Percentiles rank a stretch among this genome's conserved stretches.
phyloP scores from a whole-genome alignment of 768 basidiomycete genomes.

The Termitomyces sp. region DNA sequence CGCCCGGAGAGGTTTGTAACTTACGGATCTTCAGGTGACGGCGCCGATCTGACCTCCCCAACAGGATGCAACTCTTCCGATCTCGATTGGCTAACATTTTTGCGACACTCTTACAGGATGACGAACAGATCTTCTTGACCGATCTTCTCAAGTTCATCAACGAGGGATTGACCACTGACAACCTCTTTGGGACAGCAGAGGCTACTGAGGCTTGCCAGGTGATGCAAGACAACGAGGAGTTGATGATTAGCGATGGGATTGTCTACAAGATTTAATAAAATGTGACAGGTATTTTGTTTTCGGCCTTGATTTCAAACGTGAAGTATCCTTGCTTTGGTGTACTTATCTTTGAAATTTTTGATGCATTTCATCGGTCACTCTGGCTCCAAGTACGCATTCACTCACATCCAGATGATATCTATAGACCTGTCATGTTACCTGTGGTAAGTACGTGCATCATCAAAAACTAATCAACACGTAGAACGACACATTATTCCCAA shows the following conservation, averaged over 20 bases:
- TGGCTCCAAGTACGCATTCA: too few species aligned
- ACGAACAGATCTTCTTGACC: conserved; percentile 70
- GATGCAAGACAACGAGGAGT: conserved; percentile 78
- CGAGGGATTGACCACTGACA: conserved; percentile 60
- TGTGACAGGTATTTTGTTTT: neutral
- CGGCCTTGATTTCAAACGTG: conserved; percentile 7
- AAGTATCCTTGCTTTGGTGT: neutral
- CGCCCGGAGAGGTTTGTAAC: conserved; percentile 56
- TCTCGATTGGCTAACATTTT: conserved; percentile 70
- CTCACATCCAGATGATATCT: too few species aligned
- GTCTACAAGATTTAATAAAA: conserved; percentile 71
- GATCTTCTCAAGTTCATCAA: conserved; percentile 76
- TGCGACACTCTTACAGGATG: conserved; percentile 62
- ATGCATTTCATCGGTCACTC: neutral
- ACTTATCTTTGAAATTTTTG: neutral
- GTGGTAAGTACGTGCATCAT: too few species aligned
- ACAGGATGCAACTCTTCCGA: conserved; percentile 79
- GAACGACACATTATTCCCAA: too few species aligned
- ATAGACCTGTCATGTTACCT: too few species aligned
- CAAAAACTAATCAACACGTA: too few species aligned
- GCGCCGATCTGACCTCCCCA: conserved; percentile 3
- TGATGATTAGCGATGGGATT: conserved; percentile 86
- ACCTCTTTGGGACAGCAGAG: conserved; percentile 78
- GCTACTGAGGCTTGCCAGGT: conserved; percentile 65
- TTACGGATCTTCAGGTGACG: conserved; percentile 2